A percentile compares a stretch with the other conserved stretches of the same genome.
phyloP scores from a whole-genome alignment of 192 early-diverging fungal species.

The Backusella tarrabulga region DNA sequence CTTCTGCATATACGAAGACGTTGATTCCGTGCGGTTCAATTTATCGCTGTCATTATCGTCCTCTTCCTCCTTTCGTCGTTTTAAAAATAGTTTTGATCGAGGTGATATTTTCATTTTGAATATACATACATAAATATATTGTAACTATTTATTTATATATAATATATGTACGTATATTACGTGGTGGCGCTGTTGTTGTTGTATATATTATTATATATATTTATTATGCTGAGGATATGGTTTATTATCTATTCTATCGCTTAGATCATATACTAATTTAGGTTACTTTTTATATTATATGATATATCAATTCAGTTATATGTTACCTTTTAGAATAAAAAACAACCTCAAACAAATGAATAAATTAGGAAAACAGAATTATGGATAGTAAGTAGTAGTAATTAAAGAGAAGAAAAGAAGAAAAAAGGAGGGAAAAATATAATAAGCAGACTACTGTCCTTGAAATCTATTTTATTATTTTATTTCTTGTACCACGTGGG shows the following conservation, averaged over 20 bases:
- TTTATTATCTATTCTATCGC: neutral
- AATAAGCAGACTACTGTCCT: conserved; percentile 7
- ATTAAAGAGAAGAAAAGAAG: neutral
- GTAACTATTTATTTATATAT: neutral
- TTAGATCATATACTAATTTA: neutral
- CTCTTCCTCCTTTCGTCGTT: neutral
- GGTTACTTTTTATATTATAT: neutral
- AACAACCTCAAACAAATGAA: neutral
- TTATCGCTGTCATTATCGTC: conserved; percentile 1
- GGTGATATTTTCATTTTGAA: conserved; percentile 14
- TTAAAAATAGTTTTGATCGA: conserved; percentile 14
- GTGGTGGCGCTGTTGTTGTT: neutral
- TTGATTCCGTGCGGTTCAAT: conserved; percentile 27
- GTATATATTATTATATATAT: neutral
- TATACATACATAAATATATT: neutral
- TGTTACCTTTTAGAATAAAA: conserved; percentile 1
- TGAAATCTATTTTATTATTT: conserved; percentile 2
- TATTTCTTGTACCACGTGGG: conserved; percentile 14
- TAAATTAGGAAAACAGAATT: neutral
- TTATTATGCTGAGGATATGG: neutral
- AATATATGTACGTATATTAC: neutral
- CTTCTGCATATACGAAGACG: conserved; percentile 32
- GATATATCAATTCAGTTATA: neutral
- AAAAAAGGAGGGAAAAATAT: neutral
- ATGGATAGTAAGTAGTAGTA: neutral